phyloP scores from a whole-genome alignment of 768 basidiomycete species.

The Tylopilus felleus region DNA sequence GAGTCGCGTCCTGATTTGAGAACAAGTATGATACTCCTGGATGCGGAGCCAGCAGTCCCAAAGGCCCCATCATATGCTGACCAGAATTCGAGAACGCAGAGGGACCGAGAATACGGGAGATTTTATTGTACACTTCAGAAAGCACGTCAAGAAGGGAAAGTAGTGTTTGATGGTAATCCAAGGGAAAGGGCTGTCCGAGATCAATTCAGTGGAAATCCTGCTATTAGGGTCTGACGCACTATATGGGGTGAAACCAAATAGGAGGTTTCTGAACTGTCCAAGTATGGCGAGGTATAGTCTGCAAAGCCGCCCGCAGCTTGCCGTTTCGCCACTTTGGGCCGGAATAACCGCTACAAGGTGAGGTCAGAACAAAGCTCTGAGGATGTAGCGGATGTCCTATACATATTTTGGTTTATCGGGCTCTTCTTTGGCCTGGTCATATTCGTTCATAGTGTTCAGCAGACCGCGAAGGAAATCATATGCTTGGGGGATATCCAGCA shows the following conservation, averaged over 20 bases:
- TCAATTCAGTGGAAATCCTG: constrained; percentile 3
- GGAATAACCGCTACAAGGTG: constrained; percentile 51
- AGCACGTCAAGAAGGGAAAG: constrained; percentile 87
- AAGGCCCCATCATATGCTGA: constrained; percentile 72
- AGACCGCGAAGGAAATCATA: constrained; percentile 77
- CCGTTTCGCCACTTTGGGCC: constrained; percentile 54
- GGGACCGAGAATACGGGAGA: constrained; percentile 77
- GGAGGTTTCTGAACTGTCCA: constrained; percentile 59
- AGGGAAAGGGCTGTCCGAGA: constrained; percentile 65
- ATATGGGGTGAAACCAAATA: constrained; percentile 74
- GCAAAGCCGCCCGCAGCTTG: constrained; percentile 47
- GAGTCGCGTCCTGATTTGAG: constrained; percentile 33
- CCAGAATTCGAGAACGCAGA: constrained; percentile 69
- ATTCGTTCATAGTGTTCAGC: constrained; percentile 68
- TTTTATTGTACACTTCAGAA: constrained; percentile 86
- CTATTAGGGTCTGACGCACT: constrained; percentile 42
- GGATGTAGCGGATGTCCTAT: constrained; percentile 8
- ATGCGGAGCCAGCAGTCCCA: constrained; percentile 72
- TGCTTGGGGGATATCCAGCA: constrained; percentile 78
- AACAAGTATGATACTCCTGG: constrained; percentile 84
- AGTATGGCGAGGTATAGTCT: constrained; percentile 59
- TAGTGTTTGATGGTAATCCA: constrained; percentile 88
- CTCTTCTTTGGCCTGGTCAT: constrained; percentile 63
- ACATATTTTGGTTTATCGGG: constrained; percentile 68
- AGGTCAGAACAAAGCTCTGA: constrained; percentile 8